A percentile compares a stretch with the other conserved stretches of the same genome.
Conservation (phyloP, 805 yeast species). For the Wickerhamiella vanderwaltii region DNA sequence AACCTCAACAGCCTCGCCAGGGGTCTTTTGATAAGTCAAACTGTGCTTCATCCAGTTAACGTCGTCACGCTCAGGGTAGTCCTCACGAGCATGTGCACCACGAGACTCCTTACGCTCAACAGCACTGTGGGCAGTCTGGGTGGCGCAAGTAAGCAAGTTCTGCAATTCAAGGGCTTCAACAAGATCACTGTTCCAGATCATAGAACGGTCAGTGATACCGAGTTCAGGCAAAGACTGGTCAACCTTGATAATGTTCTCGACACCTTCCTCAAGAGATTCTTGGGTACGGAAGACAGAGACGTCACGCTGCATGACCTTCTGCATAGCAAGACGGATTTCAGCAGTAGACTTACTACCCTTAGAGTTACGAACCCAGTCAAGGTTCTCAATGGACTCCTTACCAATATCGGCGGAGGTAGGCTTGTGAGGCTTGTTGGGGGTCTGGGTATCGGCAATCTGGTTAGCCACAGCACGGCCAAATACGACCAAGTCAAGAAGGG, state of each 20-base stretch:
- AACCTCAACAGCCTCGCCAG: conserved; percentile 60
- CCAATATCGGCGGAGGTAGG: conserved; percentile 80
- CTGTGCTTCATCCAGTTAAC: conserved; percentile 97
- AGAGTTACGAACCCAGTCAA: conserved; percentile 80
- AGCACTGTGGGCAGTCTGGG: conserved; percentile 89
- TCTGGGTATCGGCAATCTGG: conserved; percentile 70
- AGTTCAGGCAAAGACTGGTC: conserved; percentile 65
- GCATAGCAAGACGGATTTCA: conserved; percentile 83
- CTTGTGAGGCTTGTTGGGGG: conserved; percentile 80
- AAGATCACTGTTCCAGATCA: conserved; percentile 97
- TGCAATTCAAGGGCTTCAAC: conserved; percentile 94
- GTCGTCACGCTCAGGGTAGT: conserved; percentile 91
- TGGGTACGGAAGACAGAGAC: conserved; percentile 95
- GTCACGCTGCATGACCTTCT: conserved; percentile 89
- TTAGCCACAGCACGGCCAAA: conserved; percentile 98
- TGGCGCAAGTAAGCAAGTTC: conserved; percentile 92
- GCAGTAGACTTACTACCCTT: conserved; percentile 75
- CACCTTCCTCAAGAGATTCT: conserved; percentile 86
- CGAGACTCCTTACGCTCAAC: conserved; percentile 94
- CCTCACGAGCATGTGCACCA: conserved; percentile 99
- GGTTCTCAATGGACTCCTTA: conserved; percentile 75
- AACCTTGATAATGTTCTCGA: conserved; percentile 56
- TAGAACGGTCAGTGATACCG: conserved; percentile 85
- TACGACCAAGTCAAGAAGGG: conserved; percentile 88
- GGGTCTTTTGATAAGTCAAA: conserved; percentile 71